Percentiles rank a stretch among this genome's conserved stretches.
phyloP scores from a whole-genome alignment of 2,329 filamentous ascomycete species.

The Colletotrichum somersetense region DNA sequence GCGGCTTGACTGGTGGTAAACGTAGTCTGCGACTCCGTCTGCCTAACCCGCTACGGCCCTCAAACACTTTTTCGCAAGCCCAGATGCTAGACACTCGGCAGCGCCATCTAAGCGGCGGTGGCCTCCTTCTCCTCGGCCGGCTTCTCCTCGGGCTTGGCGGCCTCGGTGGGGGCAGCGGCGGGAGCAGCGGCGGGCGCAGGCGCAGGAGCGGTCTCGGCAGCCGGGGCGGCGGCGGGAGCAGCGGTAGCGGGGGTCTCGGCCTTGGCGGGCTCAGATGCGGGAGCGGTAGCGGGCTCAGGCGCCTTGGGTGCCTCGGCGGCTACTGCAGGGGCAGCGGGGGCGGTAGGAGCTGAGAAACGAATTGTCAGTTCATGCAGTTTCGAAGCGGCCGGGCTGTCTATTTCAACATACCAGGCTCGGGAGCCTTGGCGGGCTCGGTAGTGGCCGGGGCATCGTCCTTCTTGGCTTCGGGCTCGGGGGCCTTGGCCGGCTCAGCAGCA shows the following conservation, averaged over 20 bases:
- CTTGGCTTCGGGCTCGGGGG: constrained; percentile 33
- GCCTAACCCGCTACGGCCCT: neutral
- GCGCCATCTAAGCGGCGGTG: constrained; percentile 38
- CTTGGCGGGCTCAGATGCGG: constrained; percentile 40
- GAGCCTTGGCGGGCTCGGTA: constrained; percentile 42
- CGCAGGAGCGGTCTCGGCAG: constrained; percentile 40
- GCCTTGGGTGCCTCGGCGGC: constrained; percentile 47
- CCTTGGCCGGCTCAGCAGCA: constrained; percentile 40
- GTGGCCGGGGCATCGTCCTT: constrained; percentile 35
- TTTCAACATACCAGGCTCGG: constrained; percentile 31
- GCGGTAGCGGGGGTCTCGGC: constrained; percentile 34
- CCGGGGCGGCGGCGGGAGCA: constrained; percentile 40
- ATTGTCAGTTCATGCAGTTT: constrained; percentile 7
- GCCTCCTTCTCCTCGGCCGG: constrained; percentile 45
- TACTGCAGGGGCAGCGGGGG: constrained; percentile 40
- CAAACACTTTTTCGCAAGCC: neutral
- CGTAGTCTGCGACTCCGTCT: neutral
- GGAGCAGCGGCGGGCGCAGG: constrained; percentile 45
- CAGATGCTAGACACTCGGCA: neutral
- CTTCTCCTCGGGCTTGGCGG: constrained; percentile 46
- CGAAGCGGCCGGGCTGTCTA: neutral
- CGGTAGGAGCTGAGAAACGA: constrained; percentile 18
- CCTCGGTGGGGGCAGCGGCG: constrained; percentile 46
- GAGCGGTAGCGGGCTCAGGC: constrained; percentile 30
- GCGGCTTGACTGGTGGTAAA: neutral